These are phyloP conservation scores for Fraxinus angustifolia DNA, from an alignment of 305 asterid species.

Conservation along the genomic window DNA sequence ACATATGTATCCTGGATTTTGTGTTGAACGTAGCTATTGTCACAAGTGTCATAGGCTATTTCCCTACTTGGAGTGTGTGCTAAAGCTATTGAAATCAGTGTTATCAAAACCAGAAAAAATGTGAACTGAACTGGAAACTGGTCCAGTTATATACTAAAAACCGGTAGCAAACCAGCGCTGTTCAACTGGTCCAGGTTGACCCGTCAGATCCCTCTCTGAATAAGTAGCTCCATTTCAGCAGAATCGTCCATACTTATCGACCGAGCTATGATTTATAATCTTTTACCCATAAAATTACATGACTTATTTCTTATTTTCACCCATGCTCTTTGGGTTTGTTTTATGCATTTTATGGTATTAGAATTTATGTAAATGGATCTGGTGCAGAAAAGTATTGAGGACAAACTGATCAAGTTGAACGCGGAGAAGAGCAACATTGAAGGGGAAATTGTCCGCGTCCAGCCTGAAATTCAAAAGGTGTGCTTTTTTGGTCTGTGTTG, in stretches of 20 bases:
- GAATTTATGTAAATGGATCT: conserved; percentile 18
- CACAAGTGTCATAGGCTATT: neutral
- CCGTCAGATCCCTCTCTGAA: neutral
- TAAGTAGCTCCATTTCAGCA: neutral
- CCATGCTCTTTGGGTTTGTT: conserved; percentile 13
- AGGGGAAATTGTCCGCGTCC: conserved; percentile 64
- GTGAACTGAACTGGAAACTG: neutral
- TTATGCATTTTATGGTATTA: conserved; percentile 11
- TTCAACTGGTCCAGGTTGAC: neutral
- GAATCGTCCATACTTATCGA: neutral
- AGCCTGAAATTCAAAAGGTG: conserved; percentile 90
- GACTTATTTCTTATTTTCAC: conserved; percentile 3
- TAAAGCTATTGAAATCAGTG: neutral
- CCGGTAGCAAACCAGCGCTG: neutral
- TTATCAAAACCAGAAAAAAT: neutral
- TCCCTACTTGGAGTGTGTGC: neutral
- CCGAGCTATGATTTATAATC: neutral
- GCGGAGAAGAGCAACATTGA: conserved; percentile 70
- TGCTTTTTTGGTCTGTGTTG: conserved; percentile 26
- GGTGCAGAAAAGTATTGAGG: conserved; percentile 87
- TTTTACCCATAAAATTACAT: conserved; percentile 6
- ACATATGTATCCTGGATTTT: neutral
- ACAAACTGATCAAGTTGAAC: conserved; percentile 70
- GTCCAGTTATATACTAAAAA: neutral
- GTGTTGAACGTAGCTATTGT: neutral